Percentiles rank a stretch among this genome's conserved stretches.
These are phyloP conservation scores for Globisporangium emineosum DNA, from an alignment of 352 stramenopile species.

Conservation along the genomic window DNA sequence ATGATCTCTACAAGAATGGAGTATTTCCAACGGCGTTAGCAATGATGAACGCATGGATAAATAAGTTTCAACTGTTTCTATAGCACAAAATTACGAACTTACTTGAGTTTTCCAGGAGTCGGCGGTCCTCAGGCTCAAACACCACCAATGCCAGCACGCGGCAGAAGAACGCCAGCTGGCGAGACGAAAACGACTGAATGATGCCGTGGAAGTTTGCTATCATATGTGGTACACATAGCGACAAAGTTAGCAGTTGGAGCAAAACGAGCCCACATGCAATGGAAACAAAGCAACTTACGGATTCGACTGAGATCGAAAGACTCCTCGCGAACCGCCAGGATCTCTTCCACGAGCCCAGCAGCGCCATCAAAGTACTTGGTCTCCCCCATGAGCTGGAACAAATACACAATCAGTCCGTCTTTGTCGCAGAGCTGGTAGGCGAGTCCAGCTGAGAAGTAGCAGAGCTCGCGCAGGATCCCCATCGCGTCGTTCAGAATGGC, in stretches of 20 bases:
- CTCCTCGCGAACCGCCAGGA: constrained; percentile 85
- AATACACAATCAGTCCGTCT: constrained; percentile 87
- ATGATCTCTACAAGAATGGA: constrained; percentile 69
- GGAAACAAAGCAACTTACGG: constrained; percentile 37
- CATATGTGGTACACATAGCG: constrained; percentile 8
- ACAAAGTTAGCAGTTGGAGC: not conserved
- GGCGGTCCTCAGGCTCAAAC: constrained; percentile 94
- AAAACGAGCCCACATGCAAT: constrained; percentile 28
- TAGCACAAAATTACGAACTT: constrained; percentile 14
- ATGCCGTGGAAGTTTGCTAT: constrained; percentile 90
- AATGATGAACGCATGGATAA: too few relatives aligned
- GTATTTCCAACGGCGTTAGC: not conserved
- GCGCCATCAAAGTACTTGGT: constrained; percentile 90
- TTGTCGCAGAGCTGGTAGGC: constrained; percentile 73
- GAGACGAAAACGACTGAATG: constrained; percentile 85
- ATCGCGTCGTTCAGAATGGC: constrained; percentile 73
- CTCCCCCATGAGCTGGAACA: constrained; percentile 93
- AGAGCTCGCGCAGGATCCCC: constrained; percentile 77
- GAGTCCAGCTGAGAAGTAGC: constrained; percentile 73
- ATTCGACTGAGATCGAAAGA: constrained; percentile 77
- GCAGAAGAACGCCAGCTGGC: constrained; percentile 94
- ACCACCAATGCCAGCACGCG: constrained; percentile 94
- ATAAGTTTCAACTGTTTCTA: not conserved
- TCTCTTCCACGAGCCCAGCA: constrained; percentile 90
- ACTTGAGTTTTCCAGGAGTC: constrained; percentile 90